Conservation (phyloP, 1,139 yeast species). For the Arxiozyma bovina region DNA sequence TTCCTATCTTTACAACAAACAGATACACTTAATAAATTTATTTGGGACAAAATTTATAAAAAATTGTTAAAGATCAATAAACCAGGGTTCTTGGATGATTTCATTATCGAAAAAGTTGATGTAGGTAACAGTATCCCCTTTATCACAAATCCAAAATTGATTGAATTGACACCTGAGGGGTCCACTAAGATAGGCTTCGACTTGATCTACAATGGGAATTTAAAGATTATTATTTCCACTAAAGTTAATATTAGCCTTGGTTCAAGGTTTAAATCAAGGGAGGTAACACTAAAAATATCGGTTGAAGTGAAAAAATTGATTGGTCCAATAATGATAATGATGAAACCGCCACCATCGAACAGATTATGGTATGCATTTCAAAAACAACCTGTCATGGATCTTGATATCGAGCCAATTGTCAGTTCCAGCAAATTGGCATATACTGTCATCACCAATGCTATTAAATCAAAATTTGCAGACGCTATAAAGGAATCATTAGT, state of each 20-base stretch:
- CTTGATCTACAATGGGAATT: conserved; percentile 61
- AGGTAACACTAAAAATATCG: conserved; percentile 67
- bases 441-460: conserved; percentile 66
- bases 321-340: conserved; percentile 60
- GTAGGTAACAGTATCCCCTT: conserved; percentile 79
- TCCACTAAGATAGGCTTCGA: conserved; percentile 54
- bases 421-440: conserved; percentile 76
- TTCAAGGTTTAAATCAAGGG: conserved; percentile 64
- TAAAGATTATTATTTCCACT: conserved; percentile 70
- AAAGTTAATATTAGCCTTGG: conserved; percentile 69
- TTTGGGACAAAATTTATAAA: conserved; percentile 53
- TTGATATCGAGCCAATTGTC: conserved; percentile 79
- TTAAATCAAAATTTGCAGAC: conserved; percentile 71
- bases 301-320: conserved; percentile 58
- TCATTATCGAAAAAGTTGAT: conserved; percentile 60
- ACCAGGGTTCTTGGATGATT: conserved; percentile 81
- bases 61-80: conserved; percentile 71
- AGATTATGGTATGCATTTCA: conserved; percentile 88
- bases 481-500: conserved; percentile 75
- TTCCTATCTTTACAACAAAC: conserved; percentile 73
- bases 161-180: conserved; percentile 75
- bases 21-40: conserved; percentile 47
- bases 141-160: conserved; percentile 61
- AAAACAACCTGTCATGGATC: conserved; percentile 62
- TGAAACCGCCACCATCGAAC: conserved; percentile 86